Conservation (phyloP, 495 filamentous ascomycete genomes). For the Talaromyces stipitatus region DNA sequence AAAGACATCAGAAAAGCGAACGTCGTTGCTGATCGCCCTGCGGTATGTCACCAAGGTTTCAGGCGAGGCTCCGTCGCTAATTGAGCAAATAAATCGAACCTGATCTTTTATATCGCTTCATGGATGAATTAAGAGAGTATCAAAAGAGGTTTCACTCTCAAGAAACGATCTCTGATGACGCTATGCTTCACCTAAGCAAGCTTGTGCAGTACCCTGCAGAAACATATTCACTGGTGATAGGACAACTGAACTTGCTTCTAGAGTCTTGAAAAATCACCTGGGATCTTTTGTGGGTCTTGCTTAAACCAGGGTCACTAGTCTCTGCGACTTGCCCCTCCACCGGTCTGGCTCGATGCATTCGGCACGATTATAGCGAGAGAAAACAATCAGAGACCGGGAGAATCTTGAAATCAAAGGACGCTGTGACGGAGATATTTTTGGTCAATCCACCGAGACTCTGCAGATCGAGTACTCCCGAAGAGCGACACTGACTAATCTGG, state of each 20-base stretch:
- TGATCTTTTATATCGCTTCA: conserved; percentile 24
- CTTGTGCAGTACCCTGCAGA: conserved; percentile 20
- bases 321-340: conserved; percentile 1
- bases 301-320: conserved; percentile 1
- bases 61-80: background rate
- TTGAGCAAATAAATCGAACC: background rate
- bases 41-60: background rate
- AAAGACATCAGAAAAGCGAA: no score
- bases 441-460: background rate
- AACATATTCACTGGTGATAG: background rate
- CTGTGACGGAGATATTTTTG: conserved; percentile 2
- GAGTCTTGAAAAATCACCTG: background rate
- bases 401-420: background rate
- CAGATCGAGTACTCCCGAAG: background rate
- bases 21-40: conserved; percentile 7
- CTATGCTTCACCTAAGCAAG: conserved; percentile 25
- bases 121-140: conserved; percentile 20
- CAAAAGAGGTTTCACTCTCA: conserved; percentile 1
- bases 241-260: background rate
- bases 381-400: conserved; percentile 4
- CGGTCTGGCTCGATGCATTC: background rate
- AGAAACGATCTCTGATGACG: conserved; percentile 1
- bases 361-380: background rate
- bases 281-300: background rate
- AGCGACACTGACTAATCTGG: conserved; percentile 1